Base-by-base conservation (phyloP, 1,139 yeast species). In the Geotrichum restrictum region DNA sequence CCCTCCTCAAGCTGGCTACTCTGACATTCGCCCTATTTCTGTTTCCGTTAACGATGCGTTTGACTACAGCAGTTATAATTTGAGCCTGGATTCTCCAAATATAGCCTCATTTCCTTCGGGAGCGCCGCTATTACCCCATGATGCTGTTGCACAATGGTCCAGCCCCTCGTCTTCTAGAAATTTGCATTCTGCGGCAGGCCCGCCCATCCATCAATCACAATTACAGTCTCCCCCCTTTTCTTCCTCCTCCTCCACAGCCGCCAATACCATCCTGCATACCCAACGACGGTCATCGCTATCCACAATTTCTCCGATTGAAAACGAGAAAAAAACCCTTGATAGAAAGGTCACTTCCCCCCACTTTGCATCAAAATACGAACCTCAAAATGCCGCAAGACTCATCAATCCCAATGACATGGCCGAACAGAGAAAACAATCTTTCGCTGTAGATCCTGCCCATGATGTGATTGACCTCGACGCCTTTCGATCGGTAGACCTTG, bases 11-110 rank as follows among this genome's bases (percentile, higher is more conserved):
- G 11, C 24, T 33, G 39, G 11, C 37, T 38, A 19, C 16, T 18
- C 33, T 14, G 57, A 54, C 5, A 60, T 59, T 22, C 57, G 63
- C 13, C 62, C 63, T 1, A 41, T 61, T 7, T 58, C 63, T 2
- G 49, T 61, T 18, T 60, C 63, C 3, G 62, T 60, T n/a, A 60
- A 59, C 49, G 64, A 60, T 45, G 63, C 64, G n/a, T 60, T 60
- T 36, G 59, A 56, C 45, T 57, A 57, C 43, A 53, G 54, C n/a
- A 49, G 55, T 5, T 58, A 58, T 48, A 43, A 58, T 29, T 49
- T 51, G 32, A 54, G 51, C 16, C 52, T 16, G n/a, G 18, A 22
- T n/a, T 11, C 36, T 5, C 33, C 50, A n/a, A 33, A 18, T 14
- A 24, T 43, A 19, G 24, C 51, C 41, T 5, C 16, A 1, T 49